These are phyloP conservation scores for Plasmodium gonderi DNA, from an alignment of 169 alveolate genomes.

Conservation along the genomic window DNA sequence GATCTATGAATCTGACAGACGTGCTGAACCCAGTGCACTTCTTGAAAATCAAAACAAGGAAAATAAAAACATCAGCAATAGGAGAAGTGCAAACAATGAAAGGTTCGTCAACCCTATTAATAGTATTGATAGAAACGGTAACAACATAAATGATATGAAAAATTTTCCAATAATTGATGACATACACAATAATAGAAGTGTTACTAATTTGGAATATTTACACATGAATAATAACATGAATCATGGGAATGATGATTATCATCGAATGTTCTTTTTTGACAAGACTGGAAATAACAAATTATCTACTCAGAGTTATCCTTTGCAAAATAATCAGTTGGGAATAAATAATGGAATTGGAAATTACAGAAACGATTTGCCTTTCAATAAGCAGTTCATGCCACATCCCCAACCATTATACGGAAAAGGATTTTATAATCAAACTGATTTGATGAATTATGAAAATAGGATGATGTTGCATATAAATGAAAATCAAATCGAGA, in stretches of 20 bases:
- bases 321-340: not conserved
- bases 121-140: not conserved
- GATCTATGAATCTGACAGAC: not conserved
- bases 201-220: not conserved
- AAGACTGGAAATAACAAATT: not conserved
- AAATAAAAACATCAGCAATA: not conserved
- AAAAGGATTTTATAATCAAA: not conserved
- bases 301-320: not conserved
- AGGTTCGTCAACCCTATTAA: not conserved
- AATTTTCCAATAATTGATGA: not conserved
- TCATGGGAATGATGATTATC: not conserved
- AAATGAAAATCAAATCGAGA: not conserved
- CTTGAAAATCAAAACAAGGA: too few relatives aligned
- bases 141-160: not conserved
- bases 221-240: not conserved
- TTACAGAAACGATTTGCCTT: not conserved
- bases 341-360: not conserved
- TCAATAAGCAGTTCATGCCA: conserved; percentile 1
- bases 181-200: not conserved
- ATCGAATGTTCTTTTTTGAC: not conserved
- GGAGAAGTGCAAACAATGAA: not conserved
- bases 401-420: not conserved
- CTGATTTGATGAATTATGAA: conserved; percentile 17
- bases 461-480: not conserved
- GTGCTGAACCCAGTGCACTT: not conserved